Conservation (phyloP, 441 rosid species). For the Breynia disticha region DNA sequence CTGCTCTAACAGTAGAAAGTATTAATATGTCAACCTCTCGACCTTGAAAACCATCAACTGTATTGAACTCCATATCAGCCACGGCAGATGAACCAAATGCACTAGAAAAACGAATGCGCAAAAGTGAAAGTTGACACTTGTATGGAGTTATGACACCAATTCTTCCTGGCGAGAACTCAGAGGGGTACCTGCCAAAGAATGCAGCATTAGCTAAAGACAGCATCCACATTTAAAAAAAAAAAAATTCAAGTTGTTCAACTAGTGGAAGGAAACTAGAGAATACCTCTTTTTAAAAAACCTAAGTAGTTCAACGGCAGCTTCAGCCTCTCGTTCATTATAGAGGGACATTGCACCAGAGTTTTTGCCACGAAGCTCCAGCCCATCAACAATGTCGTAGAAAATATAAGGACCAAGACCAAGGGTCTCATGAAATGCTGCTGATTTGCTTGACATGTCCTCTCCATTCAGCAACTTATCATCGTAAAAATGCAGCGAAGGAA, state of each 20-base stretch:
- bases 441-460: constrained; percentile 51
- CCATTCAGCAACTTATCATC: constrained; percentile 84
- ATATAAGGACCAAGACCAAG: constrained; percentile 70
- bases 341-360: constrained; percentile 70
- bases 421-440: constrained; percentile 63
- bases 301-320: constrained; percentile 81
- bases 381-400: constrained; percentile 75
- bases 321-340: constrained; percentile 83
- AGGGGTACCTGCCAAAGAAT: constrained; percentile 46
- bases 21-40: constrained; percentile 88
- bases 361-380: constrained; percentile 70
- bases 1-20: constrained; percentile 90
- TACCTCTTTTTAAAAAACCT: constrained; percentile 68
- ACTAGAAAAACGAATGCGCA: constrained; percentile 66
- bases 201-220: not conserved
- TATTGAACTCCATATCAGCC: constrained; percentile 84
- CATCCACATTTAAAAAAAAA: not conserved
- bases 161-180: constrained; percentile 70
- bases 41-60: constrained; percentile 98
- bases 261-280: not conserved
- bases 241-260: not conserved
- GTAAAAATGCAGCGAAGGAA: constrained; percentile 90
- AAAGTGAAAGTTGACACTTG: constrained; percentile 71
- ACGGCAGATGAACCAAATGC: constrained; percentile 71
- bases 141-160: constrained; percentile 93